Conservation (phyloP, 129 eudicot species). For the carrot (Daucus carota) region DNA sequence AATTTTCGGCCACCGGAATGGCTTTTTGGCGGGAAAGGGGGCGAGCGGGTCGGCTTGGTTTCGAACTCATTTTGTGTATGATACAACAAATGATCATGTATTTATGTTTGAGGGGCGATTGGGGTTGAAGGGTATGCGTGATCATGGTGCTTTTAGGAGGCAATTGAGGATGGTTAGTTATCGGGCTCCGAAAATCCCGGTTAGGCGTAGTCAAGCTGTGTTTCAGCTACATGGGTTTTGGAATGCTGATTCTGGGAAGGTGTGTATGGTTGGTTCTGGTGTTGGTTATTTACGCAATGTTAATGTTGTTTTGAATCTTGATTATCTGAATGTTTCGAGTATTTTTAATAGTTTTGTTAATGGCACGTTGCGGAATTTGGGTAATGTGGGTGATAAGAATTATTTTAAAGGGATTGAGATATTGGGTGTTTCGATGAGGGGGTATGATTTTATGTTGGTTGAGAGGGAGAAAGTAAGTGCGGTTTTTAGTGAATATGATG, state of each 20-base stretch:
- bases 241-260: constrained; percentile 38
- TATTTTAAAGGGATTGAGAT: constrained; percentile 39
- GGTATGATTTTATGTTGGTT: constrained; percentile 46
- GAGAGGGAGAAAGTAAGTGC: constrained; percentile 27
- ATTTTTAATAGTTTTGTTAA: constrained; percentile 53
- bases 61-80: constrained; percentile 20
- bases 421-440: constrained; percentile 50
- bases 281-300: constrained; percentile 21
- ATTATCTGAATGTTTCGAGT: constrained; percentile 45
- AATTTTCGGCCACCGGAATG: constrained; percentile 22
- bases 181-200: constrained; percentile 44
- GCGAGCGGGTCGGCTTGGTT: constrained; percentile 24
- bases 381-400: constrained; percentile 9
- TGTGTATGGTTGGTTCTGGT: constrained; percentile 82
- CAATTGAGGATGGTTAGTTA: constrained; percentile 44
- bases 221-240: constrained; percentile 57
- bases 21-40: constrained; percentile 25
- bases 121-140: constrained; percentile 17
- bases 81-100: constrained; percentile 28
- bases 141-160: constrained; percentile 11
- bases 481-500: constrained; percentile 32
- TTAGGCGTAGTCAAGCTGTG: constrained; percentile 22
- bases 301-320: constrained; percentile 62
- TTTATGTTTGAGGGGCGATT: constrained; percentile 24
- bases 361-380: constrained; percentile 58